Conservation (phyloP, 768 basidiomycete species). For the Kwoniella sp. region DNA sequence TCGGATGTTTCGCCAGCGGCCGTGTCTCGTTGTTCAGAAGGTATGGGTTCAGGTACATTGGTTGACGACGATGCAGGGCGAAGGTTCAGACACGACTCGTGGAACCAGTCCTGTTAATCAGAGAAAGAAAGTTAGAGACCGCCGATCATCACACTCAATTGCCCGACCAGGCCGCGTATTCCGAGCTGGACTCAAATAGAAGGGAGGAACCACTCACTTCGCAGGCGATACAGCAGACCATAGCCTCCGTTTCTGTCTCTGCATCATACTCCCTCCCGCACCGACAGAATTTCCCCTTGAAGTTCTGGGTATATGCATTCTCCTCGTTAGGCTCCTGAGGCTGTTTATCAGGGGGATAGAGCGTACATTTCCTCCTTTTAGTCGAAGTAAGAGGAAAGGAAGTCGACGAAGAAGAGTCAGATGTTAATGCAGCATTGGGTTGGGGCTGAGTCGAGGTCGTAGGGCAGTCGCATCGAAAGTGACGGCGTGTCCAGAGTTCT, state of each 20-base stretch:
- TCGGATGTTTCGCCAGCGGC: neutral
- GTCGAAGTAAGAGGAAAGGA: conserved; percentile 3
- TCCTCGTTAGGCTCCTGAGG: conserved; percentile 40
- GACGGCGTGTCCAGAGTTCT: conserved; percentile 50
- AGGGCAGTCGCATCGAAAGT: conserved; percentile 54
- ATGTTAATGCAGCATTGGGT: neutral
- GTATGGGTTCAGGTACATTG: neutral
- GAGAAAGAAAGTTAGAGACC: neutral
- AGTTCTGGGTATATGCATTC: conserved; percentile 49
- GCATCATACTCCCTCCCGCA: conserved; percentile 54
- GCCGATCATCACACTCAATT: neutral
- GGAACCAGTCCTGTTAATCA: conserved; percentile 50
- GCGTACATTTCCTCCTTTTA: conserved; percentile 31
- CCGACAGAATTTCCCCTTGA: conserved; percentile 50
- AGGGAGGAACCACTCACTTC: conserved; percentile 36
- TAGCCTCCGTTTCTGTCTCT: conserved; percentile 51
- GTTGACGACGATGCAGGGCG: neutral
- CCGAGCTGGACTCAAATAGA: neutral
- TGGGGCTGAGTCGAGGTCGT: conserved; percentile 30
- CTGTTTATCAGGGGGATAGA: conserved; percentile 38
- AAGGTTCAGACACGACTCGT: conserved; percentile 51
- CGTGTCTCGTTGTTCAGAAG: neutral
- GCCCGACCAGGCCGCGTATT: neutral
- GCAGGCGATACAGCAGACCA: conserved; percentile 53
- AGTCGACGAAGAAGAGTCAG: neutral